phyloP scores from a whole-genome alignment of 371 early-diverging fungal species.

The Haplosporangium sp. region DNA sequence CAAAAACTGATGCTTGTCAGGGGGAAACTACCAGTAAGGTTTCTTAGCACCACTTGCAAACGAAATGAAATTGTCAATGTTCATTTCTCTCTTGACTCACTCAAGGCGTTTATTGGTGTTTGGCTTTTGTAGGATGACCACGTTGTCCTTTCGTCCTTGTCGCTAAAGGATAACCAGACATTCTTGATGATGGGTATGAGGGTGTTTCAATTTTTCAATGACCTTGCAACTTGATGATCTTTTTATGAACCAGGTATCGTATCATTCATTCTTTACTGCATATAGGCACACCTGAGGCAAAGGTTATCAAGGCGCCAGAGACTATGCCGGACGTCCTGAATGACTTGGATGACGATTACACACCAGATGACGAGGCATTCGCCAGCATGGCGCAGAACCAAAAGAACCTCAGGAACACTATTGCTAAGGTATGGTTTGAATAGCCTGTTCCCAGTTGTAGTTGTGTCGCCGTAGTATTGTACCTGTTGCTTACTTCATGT shows the following conservation, averaged over 20 bases:
- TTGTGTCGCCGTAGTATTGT: background rate
- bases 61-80: background rate
- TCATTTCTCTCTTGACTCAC: background rate
- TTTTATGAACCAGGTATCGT: background rate
- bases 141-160: conserved; percentile 56
- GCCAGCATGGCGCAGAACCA: conserved; percentile 51
- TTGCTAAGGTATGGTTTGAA: conserved; percentile 32
- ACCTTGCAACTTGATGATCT: background rate
- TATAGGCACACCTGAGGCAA: conserved; percentile 56
- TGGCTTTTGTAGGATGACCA: conserved; percentile 51
- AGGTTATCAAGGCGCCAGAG: conserved; percentile 59
- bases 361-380: conserved; percentile 54
- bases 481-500: background rate
- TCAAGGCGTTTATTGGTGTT: background rate
- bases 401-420: conserved; percentile 53
- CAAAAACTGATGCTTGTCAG: conserved; percentile 71
- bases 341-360: conserved; percentile 60
- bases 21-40: conserved; percentile 63
- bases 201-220: background rate
- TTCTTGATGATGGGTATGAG: conserved; percentile 67
- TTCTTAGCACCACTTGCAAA: background rate
- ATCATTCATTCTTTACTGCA: background rate
- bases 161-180: conserved; percentile 56
- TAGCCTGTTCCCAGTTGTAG: background rate
- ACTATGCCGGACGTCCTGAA: conserved; percentile 61